These are phyloP conservation scores for Macadamia tetraphylla DNA, from an alignment of 164 flowering plant genomes.

Conservation along the genomic window DNA sequence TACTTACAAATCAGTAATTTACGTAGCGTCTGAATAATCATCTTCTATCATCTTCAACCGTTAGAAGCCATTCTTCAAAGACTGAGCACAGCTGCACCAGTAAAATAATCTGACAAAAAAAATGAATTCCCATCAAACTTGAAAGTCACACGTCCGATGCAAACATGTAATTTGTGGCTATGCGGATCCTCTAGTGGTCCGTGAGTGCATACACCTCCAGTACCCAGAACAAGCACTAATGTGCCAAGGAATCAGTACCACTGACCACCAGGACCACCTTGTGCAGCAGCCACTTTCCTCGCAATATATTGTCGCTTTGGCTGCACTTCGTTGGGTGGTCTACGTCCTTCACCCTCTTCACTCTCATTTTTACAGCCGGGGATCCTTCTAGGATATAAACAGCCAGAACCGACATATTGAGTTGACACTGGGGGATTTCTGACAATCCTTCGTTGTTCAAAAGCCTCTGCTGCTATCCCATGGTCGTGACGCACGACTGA, in stretches of 20 bases:
- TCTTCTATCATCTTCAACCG: background rate
- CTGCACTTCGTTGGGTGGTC: slow-evolving; percentile 55
- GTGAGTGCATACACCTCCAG: too few relatives aligned
- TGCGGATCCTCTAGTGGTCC: too few relatives aligned
- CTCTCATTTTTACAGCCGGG: slow-evolving; percentile 55
- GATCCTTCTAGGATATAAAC: slow-evolving; percentile 68
- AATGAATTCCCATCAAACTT: too few relatives aligned
- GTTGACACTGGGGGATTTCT: slow-evolving; percentile 49
- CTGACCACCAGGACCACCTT: slow-evolving; percentile 54
- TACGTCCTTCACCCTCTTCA: slow-evolving; percentile 50
- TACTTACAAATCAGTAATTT: background rate
- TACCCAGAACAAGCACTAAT: background rate
- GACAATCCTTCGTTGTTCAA: slow-evolving; percentile 56
- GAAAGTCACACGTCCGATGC: too few relatives aligned
- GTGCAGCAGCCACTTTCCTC: slow-evolving; percentile 82
- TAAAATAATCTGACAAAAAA: too few relatives aligned
- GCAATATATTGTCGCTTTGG: slow-evolving; percentile 69
- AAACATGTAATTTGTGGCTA: too few relatives aligned
- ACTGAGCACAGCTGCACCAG: background rate
- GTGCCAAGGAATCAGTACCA: slow-evolving; percentile 43
- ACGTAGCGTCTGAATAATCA: background rate
- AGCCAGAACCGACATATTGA: slow-evolving; percentile 44
- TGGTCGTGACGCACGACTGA: slow-evolving; percentile 68
- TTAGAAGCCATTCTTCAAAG: background rate
- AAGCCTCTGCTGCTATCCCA: slow-evolving; percentile 48